Evolutionary conservation across 1,284 basidiomycete species (phyloP).

Genomic region (Hemileia vastatrix): DNA sequence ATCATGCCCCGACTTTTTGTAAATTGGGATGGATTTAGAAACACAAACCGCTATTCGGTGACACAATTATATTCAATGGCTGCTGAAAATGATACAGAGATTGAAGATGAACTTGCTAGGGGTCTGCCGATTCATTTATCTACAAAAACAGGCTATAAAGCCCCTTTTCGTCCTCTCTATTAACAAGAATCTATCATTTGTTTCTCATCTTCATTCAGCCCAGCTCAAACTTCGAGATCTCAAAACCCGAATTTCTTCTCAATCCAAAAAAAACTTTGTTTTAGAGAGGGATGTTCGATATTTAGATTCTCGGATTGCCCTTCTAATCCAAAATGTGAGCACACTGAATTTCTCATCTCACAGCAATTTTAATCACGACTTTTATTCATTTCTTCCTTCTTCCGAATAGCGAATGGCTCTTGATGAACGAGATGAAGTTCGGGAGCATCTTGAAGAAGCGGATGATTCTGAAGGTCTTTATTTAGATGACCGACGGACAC

Average conservation of each 20-base stretch:
- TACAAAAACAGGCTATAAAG: background rate
- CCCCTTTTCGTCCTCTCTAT: background rate
- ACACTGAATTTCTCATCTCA: background rate
- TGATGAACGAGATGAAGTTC: constrained; percentile 64
- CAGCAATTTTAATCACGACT: background rate
- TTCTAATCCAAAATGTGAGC: constrained; percentile 91
- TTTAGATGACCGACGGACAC: constrained; percentile 80
- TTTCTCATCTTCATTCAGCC: constrained; percentile 50
- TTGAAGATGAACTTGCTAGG: constrained; percentile 92
- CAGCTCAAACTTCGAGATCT: constrained; percentile 91
- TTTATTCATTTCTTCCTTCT: background rate
- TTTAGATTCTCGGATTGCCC: constrained; percentile 90
- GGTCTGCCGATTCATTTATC: constrained; percentile 50
- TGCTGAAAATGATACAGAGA: constrained; percentile 95
- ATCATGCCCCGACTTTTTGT: too few species aligned
- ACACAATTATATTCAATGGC: constrained; percentile 95
- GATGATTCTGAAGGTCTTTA: constrained; percentile 78
- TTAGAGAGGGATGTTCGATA: constrained; percentile 96
- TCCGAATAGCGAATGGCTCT: constrained; percentile 38
- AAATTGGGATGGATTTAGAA: too few species aligned
- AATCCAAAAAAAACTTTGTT: constrained; percentile 99
- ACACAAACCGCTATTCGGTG: constrained; percentile 91
- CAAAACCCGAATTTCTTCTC: constrained; percentile 92
- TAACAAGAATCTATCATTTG: background rate
- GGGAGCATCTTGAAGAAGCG: constrained; percentile 85